Base-by-base conservation (phyloP, 164 flowering plant species). In the Nymphaea thermarum region DNA sequence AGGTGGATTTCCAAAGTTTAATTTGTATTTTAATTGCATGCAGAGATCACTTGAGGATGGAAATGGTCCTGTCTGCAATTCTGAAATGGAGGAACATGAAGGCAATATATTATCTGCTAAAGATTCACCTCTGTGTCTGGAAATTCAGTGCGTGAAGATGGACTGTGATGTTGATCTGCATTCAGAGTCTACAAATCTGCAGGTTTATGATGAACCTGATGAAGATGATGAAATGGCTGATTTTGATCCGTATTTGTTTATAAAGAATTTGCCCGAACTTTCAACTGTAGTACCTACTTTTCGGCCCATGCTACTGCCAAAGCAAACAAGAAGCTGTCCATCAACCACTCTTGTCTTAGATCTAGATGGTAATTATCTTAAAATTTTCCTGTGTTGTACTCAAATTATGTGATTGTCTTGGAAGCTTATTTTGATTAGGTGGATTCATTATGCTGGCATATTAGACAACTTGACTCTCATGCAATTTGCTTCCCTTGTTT, bases 301-400 rank as follows among this genome's bases (percentile, higher is more conserved):
- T 73, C 89, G 97, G 65, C 93, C 86, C 43, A 67, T 82, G 76
- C 76, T 92, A 66, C 85, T 92, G 25, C 99, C 99, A 4, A 95
- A 89, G 74, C 93, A 93, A 77, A 90, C 99, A 2, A 88, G 99
- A 80, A 92, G 98, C 67, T 90, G 98, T 75, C 98, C 95, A 63
- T 74, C 91, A 18, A 88, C 91, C 43, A 84, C 97, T 70, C 96
- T 95, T 72, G 98, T 95, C 68, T 75, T 95, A 77, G 99, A 95
- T 78, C 85, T 95, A 80, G 99, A 95, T 81, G 99, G 99, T 94
- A 75, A 7, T 61, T 61, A 3, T 61, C 64, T 61, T 2, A 6
- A 61, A 61, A 61, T 7, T 25, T 25, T 25, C 36, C 36, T 25
- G 36, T 25, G 1, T 25, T 25, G 36, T 25, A 25, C 36, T 25